Base-by-base conservation (phyloP, 129 eudicot genomes). In the Silybum marianum region DNA sequence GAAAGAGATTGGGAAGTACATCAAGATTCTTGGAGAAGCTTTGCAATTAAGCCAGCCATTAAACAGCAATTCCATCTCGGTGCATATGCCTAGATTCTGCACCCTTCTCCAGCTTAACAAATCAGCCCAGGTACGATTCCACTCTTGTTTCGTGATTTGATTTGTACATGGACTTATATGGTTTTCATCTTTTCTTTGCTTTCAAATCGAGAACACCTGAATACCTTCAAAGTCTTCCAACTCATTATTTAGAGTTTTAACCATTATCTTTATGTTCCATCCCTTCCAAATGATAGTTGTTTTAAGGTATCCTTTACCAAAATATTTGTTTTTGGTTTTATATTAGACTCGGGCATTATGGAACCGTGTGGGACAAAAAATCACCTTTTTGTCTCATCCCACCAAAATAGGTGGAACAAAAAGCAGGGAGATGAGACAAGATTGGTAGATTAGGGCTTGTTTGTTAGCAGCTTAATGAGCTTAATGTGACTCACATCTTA, bases 1-100 rank as follows among this genome's bases (percentile, higher is more conserved):
- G 82, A 95, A 95, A 89, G 99, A 95, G 91, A 95, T 95, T 32
- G 99, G 99, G 6, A 95, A 95, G 79, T 95, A 95, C 88, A 95
- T 95, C 73, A 95, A 95, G 93, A 95, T 95, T 81, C 97, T 95
- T 34, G 99, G 99, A 79, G 99, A 95, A 88, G 98, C 99, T 84
- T 85, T 95, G 79, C 99, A 95, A 82, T 82, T 95, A 83, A 95
- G 98, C 68, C 99, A 95, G 78, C 99, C 99, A 38, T 88, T 95
- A 73, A 95, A 95, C 88, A 95, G 98, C 89, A 95, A 95, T 83
- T 95, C 99, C 78, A 95, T 95, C 87, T 91, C 99, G 2, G 99
- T 95, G 18, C 99, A 95, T 80, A 95, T 95, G 99, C 99, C 99
- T 51, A 89, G 99, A 78, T 95, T 95, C 68, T 95, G 99, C 86